Percentiles rank a stretch among this genome's conserved stretches.
phyloP scores from a whole-genome alignment of 2,329 filamentous ascomycete genomes.

The Aureobasidium sp. region DNA sequence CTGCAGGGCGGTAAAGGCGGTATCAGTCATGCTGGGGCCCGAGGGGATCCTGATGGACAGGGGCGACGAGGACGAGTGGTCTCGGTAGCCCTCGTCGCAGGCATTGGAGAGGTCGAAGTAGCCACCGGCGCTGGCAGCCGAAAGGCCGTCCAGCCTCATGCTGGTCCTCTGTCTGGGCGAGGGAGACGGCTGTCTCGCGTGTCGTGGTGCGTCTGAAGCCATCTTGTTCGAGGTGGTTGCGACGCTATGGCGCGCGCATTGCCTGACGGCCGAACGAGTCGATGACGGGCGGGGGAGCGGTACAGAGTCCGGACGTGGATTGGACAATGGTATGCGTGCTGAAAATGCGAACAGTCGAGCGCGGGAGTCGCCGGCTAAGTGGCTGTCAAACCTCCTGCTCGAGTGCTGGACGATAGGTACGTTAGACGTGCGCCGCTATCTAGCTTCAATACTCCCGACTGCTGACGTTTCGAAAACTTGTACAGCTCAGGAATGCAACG shows the following conservation, averaged over 20 bases:
- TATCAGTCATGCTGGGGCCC: constrained; percentile 23
- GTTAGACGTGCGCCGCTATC: not conserved
- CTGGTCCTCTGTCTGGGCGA: constrained; percentile 3
- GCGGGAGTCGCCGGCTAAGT: constrained; percentile 3
- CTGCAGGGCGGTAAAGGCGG: constrained; percentile 60
- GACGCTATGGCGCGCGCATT: constrained; percentile 12
- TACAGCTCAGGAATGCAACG: not conserved
- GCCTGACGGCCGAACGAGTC: not conserved
- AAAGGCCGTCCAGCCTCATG: not conserved
- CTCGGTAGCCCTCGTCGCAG: constrained; percentile 13
- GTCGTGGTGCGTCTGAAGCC: not conserved
- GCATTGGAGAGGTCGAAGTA: constrained; percentile 15
- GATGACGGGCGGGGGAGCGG: not conserved
- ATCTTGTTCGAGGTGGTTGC: not conserved
- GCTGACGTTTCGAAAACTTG: not conserved
- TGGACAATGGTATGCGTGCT: not conserved
- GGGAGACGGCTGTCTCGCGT: not conserved
- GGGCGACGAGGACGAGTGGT: constrained; percentile 16
- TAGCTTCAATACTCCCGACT: not conserved
- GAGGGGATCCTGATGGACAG: constrained; percentile 29
- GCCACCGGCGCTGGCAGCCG: not conserved
- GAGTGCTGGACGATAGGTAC: not conserved
- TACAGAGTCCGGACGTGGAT: not conserved
- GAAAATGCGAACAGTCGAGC: not conserved
- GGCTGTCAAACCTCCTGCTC: not conserved